Evolutionary conservation across 768 basidiomycete genomes (phyloP).

Genomic region (Mycena vitilis): DNA sequence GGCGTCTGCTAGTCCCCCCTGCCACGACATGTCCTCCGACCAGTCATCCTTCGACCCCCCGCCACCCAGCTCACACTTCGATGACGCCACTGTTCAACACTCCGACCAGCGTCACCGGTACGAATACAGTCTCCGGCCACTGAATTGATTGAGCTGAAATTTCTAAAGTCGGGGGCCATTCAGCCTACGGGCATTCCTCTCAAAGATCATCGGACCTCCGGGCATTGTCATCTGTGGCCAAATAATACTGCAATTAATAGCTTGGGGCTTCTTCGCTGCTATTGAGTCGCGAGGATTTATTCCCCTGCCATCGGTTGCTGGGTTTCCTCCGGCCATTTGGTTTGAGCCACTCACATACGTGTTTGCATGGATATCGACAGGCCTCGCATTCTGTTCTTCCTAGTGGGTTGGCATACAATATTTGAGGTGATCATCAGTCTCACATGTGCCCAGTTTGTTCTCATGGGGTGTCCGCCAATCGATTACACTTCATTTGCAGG

Average conservation of each 20-base stretch:
- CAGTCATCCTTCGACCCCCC: no score
- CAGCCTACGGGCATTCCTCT: neutral
- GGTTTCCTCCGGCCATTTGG: neutral
- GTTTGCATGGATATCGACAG: neutral
- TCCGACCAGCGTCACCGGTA: no score
- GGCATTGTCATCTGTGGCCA: constrained; percentile 1
- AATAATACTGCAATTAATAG: neutral
- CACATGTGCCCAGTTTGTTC: neutral
- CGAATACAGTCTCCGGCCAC: no score
- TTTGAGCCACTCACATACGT: neutral
- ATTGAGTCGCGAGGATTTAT: neutral
- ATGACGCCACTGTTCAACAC: no score
- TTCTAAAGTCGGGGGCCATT: neutral
- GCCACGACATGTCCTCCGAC: no score
- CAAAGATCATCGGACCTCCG: constrained; percentile 1
- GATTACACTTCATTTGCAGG: neutral
- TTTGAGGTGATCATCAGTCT: neutral
- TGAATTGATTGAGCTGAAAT: no score
- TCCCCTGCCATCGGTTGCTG: neutral
- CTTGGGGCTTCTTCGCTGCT: constrained; percentile 1
- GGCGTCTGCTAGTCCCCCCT: no score
- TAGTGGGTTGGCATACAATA: neutral
- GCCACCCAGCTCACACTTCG: no score
- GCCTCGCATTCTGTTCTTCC: neutral
- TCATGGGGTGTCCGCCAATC: neutral